Conservation (phyloP, 495 filamentous ascomycete genomes). For the Chaetomidium leptoderma region DNA sequence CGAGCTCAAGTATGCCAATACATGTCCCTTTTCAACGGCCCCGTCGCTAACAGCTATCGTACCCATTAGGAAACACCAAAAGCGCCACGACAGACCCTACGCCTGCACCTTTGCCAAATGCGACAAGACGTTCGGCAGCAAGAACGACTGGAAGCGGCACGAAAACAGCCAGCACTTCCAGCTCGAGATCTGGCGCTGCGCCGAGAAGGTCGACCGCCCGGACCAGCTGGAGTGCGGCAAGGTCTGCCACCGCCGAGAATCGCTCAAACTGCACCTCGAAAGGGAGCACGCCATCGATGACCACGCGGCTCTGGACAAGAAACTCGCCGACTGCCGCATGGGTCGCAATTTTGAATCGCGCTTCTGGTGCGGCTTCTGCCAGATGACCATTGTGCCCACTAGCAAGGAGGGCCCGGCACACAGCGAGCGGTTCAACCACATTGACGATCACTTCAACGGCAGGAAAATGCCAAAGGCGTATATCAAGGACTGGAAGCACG, state of each 20-base stretch:
- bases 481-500: conserved; percentile 37
- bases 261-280: conserved; percentile 56
- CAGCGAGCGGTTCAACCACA: conserved; percentile 82
- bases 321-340: conserved; percentile 54
- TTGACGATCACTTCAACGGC: conserved; percentile 70
- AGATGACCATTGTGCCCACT: conserved; percentile 51
- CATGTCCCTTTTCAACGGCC: not conserved
- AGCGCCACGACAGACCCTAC: conserved; percentile 82
- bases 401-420: conserved; percentile 54
- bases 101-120: conserved; percentile 78
- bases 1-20: conserved; percentile 63
- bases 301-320: conserved; percentile 39
- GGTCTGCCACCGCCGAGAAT: conserved; percentile 57
- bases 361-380: conserved; percentile 93
- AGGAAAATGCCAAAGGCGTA: conserved; percentile 28
- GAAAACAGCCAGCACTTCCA: conserved; percentile 84
- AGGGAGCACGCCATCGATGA: conserved; percentile 50
- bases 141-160: conserved; percentile 96
- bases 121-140: conserved; percentile 78
- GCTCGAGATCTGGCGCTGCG: conserved; percentile 74
- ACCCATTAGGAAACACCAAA: conserved; percentile 80
- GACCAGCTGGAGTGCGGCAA: conserved; percentile 47
- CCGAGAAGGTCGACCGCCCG: conserved; percentile 26
- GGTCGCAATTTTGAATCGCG: conserved; percentile 62
- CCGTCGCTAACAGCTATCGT: conserved; percentile 6